These are phyloP conservation scores for Hypomyces rosellus DNA, from an alignment of 2,329 filamentous ascomycete species.

Conservation along the genomic window DNA sequence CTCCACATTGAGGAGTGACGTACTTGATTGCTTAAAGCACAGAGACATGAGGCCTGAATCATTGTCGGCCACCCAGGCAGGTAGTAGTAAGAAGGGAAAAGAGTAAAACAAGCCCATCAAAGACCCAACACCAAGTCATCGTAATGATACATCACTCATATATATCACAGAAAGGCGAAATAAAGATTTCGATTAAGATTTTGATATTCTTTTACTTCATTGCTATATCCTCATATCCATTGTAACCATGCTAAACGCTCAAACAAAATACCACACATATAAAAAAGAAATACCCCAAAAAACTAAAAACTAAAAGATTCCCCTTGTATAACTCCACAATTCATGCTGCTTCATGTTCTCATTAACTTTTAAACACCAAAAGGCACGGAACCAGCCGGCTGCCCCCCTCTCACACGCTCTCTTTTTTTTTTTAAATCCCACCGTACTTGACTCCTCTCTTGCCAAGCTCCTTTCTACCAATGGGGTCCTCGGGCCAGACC, in stretches of 20 bases:
- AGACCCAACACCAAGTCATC: neutral
- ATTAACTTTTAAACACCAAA: neutral
- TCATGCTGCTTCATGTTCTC: too few relatives aligned
- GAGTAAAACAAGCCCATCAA: neutral
- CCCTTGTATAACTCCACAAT: neutral
- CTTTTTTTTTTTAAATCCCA: slow-evolving; percentile 13
- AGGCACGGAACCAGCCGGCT: slow-evolving; percentile 4
- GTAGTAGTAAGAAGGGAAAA: neutral
- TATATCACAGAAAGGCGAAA: neutral
- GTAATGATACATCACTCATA: neutral
- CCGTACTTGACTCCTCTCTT: slow-evolving; percentile 57
- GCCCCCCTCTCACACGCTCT: too few relatives aligned
- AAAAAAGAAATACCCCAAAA: neutral
- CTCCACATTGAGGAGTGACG: too few relatives aligned
- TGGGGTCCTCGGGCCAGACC: slow-evolving; percentile 68
- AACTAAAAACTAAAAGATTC: neutral
- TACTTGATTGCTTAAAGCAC: too few relatives aligned
- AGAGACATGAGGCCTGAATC: too few relatives aligned
- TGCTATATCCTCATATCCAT: too few relatives aligned
- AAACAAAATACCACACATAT: too few relatives aligned
- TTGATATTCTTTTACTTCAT: too few relatives aligned
- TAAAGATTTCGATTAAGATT: too few relatives aligned
- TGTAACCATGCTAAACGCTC: too few relatives aligned
- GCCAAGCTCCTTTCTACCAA: slow-evolving; percentile 65
- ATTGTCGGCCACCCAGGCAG: too few relatives aligned